A percentile compares a stretch with the other conserved stretches of the same genome.
phyloP scores from a whole-genome alignment of 2,329 filamentous ascomycete genomes.

The Ceratocystis colombiana region DNA sequence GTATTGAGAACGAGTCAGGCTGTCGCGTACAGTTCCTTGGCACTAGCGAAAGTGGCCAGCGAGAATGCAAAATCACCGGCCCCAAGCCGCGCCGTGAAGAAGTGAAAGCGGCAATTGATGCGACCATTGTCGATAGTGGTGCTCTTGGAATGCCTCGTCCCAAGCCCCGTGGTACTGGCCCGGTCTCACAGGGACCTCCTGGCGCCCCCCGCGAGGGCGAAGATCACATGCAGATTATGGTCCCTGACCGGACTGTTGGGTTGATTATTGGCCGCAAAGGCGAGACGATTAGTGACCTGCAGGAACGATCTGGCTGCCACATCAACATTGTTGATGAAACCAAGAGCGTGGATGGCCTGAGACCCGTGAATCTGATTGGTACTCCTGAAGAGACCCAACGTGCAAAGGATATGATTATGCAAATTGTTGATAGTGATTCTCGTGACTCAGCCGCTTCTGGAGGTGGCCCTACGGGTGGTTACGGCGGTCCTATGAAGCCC shows the following conservation, averaged over 20 bases:
- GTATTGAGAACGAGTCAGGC: constrained; percentile 71
- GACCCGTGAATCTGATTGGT: constrained; percentile 84
- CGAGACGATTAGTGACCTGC: constrained; percentile 84
- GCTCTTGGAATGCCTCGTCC: constrained; percentile 41
- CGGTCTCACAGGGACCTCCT: background rate
- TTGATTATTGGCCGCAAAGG: constrained; percentile 89
- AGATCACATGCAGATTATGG: constrained; percentile 85
- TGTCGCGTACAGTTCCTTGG: constrained; percentile 84
- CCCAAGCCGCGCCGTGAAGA: constrained; percentile 59
- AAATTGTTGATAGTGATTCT: constrained; percentile 88
- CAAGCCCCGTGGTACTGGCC: constrained; percentile 13
- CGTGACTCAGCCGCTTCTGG: constrained; percentile 41
- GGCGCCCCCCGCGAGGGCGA: constrained; percentile 55
- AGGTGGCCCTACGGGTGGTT: constrained; percentile 30
- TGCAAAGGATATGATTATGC: constrained; percentile 80
- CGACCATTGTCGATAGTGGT: constrained; percentile 39
- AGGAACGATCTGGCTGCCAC: constrained; percentile 86
- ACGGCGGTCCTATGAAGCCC: constrained; percentile 27
- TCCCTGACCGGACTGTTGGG: constrained; percentile 83
- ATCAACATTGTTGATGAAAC: constrained; percentile 92
- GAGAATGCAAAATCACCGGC: constrained; percentile 79
- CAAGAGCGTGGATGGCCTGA: constrained; percentile 80
- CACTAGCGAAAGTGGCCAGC: constrained; percentile 61
- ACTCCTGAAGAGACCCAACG: constrained; percentile 60
- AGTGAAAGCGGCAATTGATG: constrained; percentile 73